Evolutionary conservation across 345 rosid species (phyloP).

Genomic region (Arabidopsis suecica): DNA sequence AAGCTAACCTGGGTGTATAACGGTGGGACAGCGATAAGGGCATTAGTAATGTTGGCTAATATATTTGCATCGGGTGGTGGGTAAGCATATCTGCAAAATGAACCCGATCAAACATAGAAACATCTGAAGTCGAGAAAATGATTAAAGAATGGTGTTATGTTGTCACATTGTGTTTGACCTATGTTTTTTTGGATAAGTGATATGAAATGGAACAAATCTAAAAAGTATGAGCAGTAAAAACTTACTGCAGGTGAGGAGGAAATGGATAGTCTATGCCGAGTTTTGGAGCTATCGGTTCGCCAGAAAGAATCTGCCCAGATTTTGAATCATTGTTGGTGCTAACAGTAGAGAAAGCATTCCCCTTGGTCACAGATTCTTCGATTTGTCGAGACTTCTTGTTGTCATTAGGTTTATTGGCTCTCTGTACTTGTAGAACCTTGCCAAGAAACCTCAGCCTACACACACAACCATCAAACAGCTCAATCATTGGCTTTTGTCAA

Average conservation of each 20-base stretch:
- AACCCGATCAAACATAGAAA: slow-evolving; percentile 27
- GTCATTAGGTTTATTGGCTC: slow-evolving; percentile 62
- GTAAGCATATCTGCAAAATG: slow-evolving; percentile 80
- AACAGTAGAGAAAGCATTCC: slow-evolving; percentile 39
- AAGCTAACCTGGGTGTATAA: slow-evolving; percentile 87
- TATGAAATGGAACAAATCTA: background rate
- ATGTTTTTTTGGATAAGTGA: background rate
- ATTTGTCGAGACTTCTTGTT: slow-evolving; percentile 50
- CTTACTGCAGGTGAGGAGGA: slow-evolving; percentile 93
- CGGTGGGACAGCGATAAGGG: slow-evolving; percentile 93
- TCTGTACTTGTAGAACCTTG: slow-evolving; percentile 79
- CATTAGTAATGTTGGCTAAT: slow-evolving; percentile 92
- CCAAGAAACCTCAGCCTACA: slow-evolving; percentile 91
- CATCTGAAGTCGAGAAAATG: background rate
- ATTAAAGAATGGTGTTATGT: background rate
- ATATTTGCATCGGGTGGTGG: slow-evolving; percentile 98
- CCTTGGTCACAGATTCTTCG: slow-evolving; percentile 50
- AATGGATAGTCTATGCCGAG: slow-evolving; percentile 92
- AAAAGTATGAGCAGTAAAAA: slow-evolving; percentile 23
- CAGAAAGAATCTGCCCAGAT: slow-evolving; percentile 45
- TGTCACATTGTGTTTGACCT: slow-evolving; percentile 4
- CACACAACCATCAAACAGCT: slow-evolving; percentile 38
- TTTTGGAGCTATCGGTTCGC: slow-evolving; percentile 80
- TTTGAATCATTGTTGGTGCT: slow-evolving; percentile 51
- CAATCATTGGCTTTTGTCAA: slow-evolving; percentile 13